Evolutionary conservation across 2,329 filamentous ascomycete genomes (phyloP).

Genomic region (Iodosphaeria phyllophila): DNA sequence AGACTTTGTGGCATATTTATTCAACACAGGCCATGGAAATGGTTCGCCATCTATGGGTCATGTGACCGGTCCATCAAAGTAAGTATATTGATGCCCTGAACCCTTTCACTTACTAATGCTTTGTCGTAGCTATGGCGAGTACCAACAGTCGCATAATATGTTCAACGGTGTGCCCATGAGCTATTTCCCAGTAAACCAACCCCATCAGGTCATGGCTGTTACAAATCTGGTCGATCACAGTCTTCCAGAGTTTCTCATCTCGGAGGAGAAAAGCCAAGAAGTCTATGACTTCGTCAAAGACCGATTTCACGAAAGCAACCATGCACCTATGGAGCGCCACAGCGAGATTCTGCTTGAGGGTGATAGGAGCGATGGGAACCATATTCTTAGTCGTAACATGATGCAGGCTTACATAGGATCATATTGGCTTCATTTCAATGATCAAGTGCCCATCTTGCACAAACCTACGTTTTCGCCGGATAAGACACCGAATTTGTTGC

Average conservation of each 20-base stretch:
- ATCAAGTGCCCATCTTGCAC: slow-evolving; percentile 86
- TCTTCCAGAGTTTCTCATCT: slow-evolving; percentile 61
- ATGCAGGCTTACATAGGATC: slow-evolving; percentile 89
- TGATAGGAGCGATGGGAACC: slow-evolving; percentile 44
- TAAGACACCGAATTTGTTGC: slow-evolving; percentile 63
- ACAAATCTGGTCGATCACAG: slow-evolving; percentile 69
- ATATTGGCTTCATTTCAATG: slow-evolving; percentile 90
- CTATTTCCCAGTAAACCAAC: slow-evolving; percentile 35
- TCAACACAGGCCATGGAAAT: slow-evolving; percentile 46
- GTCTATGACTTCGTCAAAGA: slow-evolving; percentile 65
- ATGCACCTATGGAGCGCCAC: slow-evolving; percentile 52
- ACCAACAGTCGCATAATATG: slow-evolving; percentile 29
- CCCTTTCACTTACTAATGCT: slow-evolving; percentile 4
- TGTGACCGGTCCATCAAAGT: slow-evolving; percentile 27
- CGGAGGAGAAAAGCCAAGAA: slow-evolving; percentile 72
- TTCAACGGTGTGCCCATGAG: slow-evolving; percentile 28
- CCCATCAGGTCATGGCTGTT: slow-evolving; percentile 75
- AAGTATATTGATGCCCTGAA: slow-evolving; percentile 10
- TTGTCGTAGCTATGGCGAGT: slow-evolving; percentile 37
- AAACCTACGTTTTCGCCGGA: slow-evolving; percentile 85
- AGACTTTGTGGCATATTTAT: slow-evolving; percentile 72
- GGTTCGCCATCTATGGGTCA: slow-evolving; percentile 31
- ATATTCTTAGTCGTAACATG: slow-evolving; percentile 72
- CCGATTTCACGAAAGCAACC: slow-evolving; percentile 65
- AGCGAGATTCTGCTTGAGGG: slow-evolving; percentile 67